Percentiles rank a stretch among this genome's conserved stretches.
Evolutionary conservation across 192 early-diverging fungal species (phyloP).

Genomic region (Spizellomyces punctatus): DNA sequence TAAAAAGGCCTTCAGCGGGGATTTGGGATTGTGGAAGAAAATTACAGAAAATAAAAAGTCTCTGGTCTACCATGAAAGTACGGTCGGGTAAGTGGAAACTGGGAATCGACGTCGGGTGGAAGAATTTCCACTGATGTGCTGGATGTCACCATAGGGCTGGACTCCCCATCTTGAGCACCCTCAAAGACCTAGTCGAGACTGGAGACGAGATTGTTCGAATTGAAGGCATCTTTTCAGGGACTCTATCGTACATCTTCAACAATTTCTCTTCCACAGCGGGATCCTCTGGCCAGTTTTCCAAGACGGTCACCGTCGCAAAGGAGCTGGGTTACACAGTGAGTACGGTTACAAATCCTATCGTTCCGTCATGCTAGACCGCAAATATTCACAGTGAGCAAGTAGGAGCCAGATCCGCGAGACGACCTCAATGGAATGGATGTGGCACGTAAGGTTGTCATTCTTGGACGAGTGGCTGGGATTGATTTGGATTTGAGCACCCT

Average conservation of each 20-base stretch:
- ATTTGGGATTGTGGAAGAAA: slow-evolving; percentile 68
- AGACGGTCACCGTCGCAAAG: slow-evolving; percentile 88
- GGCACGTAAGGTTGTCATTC: slow-evolving; percentile 92
- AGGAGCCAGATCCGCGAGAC: slow-evolving; percentile 97
- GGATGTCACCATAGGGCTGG: slow-evolving; percentile 67
- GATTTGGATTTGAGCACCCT: slow-evolving; percentile 76
- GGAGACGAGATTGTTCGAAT: slow-evolving; percentile 91
- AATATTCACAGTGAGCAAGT: not conserved
- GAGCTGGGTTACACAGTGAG: slow-evolving; percentile 86
- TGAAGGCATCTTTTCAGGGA: slow-evolving; percentile 98
- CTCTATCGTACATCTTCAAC: slow-evolving; percentile 98
- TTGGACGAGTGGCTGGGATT: slow-evolving; percentile 87
- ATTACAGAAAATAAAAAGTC: slow-evolving; percentile 60
- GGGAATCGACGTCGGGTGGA: not conserved
- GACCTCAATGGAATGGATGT: slow-evolving; percentile 99
- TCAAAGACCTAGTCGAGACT: slow-evolving; percentile 87
- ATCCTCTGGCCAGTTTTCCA: slow-evolving; percentile 68
- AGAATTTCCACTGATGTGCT: not conserved
- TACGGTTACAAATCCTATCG: not conserved
- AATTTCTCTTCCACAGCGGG: slow-evolving; percentile 76
- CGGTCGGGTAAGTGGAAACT: slow-evolving; percentile 66
- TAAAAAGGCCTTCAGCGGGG: slow-evolving; percentile 94
- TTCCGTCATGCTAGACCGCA: too few relatives aligned
- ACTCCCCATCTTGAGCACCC: slow-evolving; percentile 89
- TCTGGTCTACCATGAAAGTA: slow-evolving; percentile 88